Evolutionary conservation across 345 rosid species (phyloP).

Genomic region (Lepidium sativum): DNA sequence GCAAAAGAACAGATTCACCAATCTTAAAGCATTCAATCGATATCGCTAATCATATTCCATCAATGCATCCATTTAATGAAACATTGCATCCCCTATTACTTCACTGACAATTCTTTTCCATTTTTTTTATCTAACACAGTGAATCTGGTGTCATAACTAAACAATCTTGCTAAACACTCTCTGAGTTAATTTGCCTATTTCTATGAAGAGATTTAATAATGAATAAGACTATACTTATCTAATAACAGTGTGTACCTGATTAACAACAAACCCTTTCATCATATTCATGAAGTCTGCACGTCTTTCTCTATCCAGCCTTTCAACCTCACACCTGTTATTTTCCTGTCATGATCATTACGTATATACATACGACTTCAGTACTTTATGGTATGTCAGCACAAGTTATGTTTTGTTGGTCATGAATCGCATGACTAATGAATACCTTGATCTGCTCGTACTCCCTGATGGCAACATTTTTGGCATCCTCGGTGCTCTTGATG

Average conservation of each 20-base stretch:
- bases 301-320: slow-evolving; percentile 81
- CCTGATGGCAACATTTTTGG: slow-evolving; percentile 74
- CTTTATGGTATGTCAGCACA: neutral
- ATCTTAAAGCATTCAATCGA: neutral
- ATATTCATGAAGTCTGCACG: slow-evolving; percentile 70
- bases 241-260: slow-evolving; percentile 52
- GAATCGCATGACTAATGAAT: neutral
- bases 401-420: neutral
- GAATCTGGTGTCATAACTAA: neutral
- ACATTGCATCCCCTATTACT: neutral
- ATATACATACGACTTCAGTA: neutral
- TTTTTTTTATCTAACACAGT: too few species aligned
- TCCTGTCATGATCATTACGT: slow-evolving; percentile 50
- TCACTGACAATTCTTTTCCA: neutral
- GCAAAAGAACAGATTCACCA: neutral
- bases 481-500: slow-evolving; percentile 72
- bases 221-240: neutral
- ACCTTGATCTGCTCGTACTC: slow-evolving; percentile 95
- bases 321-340: slow-evolving; percentile 73
- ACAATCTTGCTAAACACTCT: neutral
- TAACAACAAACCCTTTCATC: slow-evolving; percentile 88
- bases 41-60: neutral
- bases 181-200: neutral
- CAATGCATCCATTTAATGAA: neutral
- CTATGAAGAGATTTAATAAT: neutral